A percentile compares a stretch with the other conserved stretches of the same genome.
These are phyloP conservation scores for Termitomyces sp. DNA, from an alignment of 1,284 basidiomycete species.

Conservation along the genomic window DNA sequence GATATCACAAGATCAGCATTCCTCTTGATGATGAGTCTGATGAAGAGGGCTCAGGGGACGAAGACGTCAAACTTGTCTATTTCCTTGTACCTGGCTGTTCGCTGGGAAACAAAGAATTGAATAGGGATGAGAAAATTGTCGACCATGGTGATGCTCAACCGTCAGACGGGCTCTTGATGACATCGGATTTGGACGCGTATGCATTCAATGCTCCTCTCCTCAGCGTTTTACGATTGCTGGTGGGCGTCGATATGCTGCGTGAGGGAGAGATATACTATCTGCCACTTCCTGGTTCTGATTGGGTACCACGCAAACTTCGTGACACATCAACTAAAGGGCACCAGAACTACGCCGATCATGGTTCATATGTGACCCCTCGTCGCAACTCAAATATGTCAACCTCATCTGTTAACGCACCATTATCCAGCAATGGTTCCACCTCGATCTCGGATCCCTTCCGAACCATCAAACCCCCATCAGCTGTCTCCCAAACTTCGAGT, in stretches of 20 bases:
- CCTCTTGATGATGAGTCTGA: conserved; percentile 28
- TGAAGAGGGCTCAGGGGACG: conserved; percentile 27
- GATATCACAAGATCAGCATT: conserved; percentile 61
- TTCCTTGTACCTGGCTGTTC: conserved; percentile 67
- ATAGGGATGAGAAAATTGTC: conserved; percentile 52
- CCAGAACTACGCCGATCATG: background rate
- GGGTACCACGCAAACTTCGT: conserved; percentile 20
- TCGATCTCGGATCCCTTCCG: conserved; percentile 24
- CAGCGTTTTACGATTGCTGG: conserved; percentile 50
- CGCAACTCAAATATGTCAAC: conserved; percentile 23
- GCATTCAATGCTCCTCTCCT: conserved; percentile 50
- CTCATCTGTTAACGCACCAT: conserved; percentile 22
- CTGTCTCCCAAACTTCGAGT: conserved; percentile 19
- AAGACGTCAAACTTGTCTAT: conserved; percentile 43
- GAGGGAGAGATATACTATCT: conserved; percentile 63
- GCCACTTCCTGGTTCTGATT: conserved; percentile 38
- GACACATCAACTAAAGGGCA: conserved; percentile 4
- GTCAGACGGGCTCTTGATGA: conserved; percentile 44
- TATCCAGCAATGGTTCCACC: conserved; percentile 26
- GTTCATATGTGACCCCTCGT: conserved; percentile 19
- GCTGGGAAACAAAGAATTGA: conserved; percentile 49
- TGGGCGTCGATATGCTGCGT: conserved; percentile 55
- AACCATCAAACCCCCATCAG: conserved; percentile 16
- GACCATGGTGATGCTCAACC: conserved; percentile 52
- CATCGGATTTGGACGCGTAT: conserved; percentile 46